Conservation (phyloP, 768 basidiomycete species). For the Trametes elegans region DNA sequence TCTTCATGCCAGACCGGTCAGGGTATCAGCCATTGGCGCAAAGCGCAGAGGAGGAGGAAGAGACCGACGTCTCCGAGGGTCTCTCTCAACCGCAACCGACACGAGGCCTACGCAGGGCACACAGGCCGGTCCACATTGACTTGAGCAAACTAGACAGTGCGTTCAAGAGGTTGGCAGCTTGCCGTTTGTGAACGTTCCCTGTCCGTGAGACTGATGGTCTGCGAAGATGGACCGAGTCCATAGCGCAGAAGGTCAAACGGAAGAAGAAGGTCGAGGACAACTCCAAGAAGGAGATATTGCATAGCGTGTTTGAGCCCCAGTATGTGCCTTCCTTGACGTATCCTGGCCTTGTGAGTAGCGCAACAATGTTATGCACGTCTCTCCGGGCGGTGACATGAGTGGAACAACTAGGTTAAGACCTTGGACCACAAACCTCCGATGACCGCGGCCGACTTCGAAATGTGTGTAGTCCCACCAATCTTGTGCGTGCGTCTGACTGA, state of each 20-base stretch:
- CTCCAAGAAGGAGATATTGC: constrained; percentile 71
- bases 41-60: constrained; percentile 38
- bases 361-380: too few relatives aligned
- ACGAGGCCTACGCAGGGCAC: constrained; percentile 32
- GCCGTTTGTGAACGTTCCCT: background rate
- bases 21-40: constrained; percentile 50
- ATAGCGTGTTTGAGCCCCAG: constrained; percentile 74
- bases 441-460: constrained; percentile 69
- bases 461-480: constrained; percentile 43
- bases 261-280: constrained; percentile 70
- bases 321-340: constrained; percentile 35
- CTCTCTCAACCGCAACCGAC: constrained; percentile 27
- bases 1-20: constrained; percentile 41
- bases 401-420: constrained; percentile 58
- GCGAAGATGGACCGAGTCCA: constrained; percentile 79
- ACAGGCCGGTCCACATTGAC: constrained; percentile 68
- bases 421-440: constrained; percentile 78
- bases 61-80: constrained; percentile 37
- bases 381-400: background rate
- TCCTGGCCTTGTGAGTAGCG: constrained; percentile 39
- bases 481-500: constrained; percentile 12
- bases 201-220: background rate
- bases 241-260: constrained; percentile 80
- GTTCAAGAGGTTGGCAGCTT: constrained; percentile 65
- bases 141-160: constrained; percentile 76